Evolutionary conservation across 139 green algal genomes (phyloP).

Genomic region (Mychonastes homosphaera): DNA sequence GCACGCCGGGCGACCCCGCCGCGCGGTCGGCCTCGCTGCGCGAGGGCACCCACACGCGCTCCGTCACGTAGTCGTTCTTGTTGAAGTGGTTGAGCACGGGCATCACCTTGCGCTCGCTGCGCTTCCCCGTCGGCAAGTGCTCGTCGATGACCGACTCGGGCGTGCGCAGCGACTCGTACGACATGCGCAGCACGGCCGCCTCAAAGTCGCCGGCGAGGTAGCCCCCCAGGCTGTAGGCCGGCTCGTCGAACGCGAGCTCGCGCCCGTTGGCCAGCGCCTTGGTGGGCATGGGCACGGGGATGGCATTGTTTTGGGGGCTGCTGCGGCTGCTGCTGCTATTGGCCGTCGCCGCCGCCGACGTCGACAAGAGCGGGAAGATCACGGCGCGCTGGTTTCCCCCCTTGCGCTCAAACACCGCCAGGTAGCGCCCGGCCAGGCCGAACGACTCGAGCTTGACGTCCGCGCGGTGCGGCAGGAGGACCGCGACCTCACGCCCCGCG

Average conservation of each 20-base stretch:
- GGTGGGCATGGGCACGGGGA: constrained; percentile 10
- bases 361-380: no score
- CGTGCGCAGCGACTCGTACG: constrained; percentile 68
- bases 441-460: constrained; percentile 72
- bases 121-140: constrained; percentile 56
- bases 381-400: no score
- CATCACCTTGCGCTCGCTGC: constrained; percentile 61
- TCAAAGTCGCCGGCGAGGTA: constrained; percentile 63
- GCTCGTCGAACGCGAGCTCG: constrained; percentile 57
- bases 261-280: constrained; percentile 24
- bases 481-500: constrained; percentile 18
- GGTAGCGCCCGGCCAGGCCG: constrained; percentile 24
- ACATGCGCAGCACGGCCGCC: constrained; percentile 55
- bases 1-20: not conserved
- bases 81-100: constrained; percentile 76
- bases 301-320: not conserved
- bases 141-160: constrained; percentile 64
- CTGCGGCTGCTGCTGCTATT: not conserved
- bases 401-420: constrained; percentile 40
- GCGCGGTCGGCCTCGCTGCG: constrained; percentile 37
- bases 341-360: not conserved
- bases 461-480: constrained; percentile 59
- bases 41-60: constrained; percentile 65
- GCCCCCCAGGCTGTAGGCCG: constrained; percentile 49
- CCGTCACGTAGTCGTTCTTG: constrained; percentile 51